A percentile compares a stretch with the other conserved stretches of the same genome.
phyloP scores from a whole-genome alignment of 306 rosid genomes.

The Gastrolobium bilobum region DNA sequence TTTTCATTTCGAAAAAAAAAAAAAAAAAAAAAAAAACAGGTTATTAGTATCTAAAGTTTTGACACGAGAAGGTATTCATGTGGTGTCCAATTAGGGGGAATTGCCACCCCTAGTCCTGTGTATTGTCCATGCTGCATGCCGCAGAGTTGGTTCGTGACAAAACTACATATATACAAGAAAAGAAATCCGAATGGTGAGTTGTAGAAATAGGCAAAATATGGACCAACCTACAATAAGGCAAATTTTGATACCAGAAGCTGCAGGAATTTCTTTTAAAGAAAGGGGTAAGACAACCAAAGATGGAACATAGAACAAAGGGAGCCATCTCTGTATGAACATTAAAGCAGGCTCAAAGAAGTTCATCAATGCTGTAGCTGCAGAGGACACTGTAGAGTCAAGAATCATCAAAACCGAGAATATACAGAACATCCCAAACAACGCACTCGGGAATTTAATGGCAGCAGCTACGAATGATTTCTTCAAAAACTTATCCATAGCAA shows the following conservation, averaged over 20 bases:
- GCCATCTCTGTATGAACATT: constrained; percentile 93
- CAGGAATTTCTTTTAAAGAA: constrained; percentile 82
- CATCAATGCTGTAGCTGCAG: constrained; percentile 73
- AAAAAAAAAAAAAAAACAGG: too few relatives aligned
- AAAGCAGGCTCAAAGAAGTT: constrained; percentile 88
- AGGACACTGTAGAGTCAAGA: constrained; percentile 77
- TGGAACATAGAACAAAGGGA: constrained; percentile 93
- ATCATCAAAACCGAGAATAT: constrained; percentile 73
- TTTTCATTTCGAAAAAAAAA: too few relatives aligned
- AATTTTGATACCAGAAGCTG: constrained; percentile 92
- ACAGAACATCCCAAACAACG: constrained; percentile 97
- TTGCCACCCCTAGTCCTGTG: too few relatives aligned
- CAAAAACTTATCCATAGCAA: constrained; percentile 70
- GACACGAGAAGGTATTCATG: too few relatives aligned
- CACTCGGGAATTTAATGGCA: constrained; percentile 89
- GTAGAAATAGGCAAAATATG: constrained; percentile 12
- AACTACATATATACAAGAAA: neutral
- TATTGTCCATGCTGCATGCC: too few relatives aligned
- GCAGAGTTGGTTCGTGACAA: too few relatives aligned
- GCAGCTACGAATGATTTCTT: constrained; percentile 81
- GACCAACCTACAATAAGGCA: constrained; percentile 73
- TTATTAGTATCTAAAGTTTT: too few relatives aligned
- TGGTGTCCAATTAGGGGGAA: too few relatives aligned
- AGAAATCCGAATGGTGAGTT: constrained; percentile 17
- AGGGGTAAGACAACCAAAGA: constrained; percentile 88